Base-by-base conservation (phyloP, 176 grass and related monocot genomes). In the Ensete glaucum region DNA sequence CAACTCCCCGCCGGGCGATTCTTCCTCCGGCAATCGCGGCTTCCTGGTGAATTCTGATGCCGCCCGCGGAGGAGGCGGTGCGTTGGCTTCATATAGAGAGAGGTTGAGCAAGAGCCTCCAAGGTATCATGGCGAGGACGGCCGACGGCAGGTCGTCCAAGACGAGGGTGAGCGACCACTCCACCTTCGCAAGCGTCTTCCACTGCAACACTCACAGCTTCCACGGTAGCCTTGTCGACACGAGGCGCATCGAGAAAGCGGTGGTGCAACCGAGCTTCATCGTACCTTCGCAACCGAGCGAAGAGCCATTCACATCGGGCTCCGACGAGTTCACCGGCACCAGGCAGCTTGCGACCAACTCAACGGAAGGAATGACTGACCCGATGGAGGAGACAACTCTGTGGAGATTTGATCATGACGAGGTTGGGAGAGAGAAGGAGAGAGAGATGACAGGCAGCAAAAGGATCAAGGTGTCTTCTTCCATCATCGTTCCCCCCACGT, bases 181-280 rank as follows among this genome's bases (percentile, higher is more conserved):
- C 77, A 79, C 83, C 29, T 86, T 91, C 10, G 89, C 83, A 48
- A 82, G 83, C 1, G 81, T 92, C 64, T 88, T 92, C 78, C 81
- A 76, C 62, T 58, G 50, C 52, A 10, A 9, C 67, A 11, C 15
- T 62, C 65, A 52, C 72, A 64, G 55, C 77, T 25, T 4, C 6
- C 15, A 19, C 1, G 17, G n/a, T 9, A 9, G 23, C 69, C 26
- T 0, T 50, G 56, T 9, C 27, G 64, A 22, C 10, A 29, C 43
- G n/a, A 26, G 15, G 75, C 22, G 59, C 19, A 72, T 57, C 11
- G 82, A 72, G 49, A 78, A 53, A 66, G 78, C 78, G 3, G 89
- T 88, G 3, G 89, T 88, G 72, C 83, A 79, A 76, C 89, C 89
- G 55, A 92, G 89, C 81, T 79, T 92, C 64, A 74, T 92, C 19